Conservation (phyloP, 2,329 filamentous ascomycete genomes). For the Xylaria sp. region DNA sequence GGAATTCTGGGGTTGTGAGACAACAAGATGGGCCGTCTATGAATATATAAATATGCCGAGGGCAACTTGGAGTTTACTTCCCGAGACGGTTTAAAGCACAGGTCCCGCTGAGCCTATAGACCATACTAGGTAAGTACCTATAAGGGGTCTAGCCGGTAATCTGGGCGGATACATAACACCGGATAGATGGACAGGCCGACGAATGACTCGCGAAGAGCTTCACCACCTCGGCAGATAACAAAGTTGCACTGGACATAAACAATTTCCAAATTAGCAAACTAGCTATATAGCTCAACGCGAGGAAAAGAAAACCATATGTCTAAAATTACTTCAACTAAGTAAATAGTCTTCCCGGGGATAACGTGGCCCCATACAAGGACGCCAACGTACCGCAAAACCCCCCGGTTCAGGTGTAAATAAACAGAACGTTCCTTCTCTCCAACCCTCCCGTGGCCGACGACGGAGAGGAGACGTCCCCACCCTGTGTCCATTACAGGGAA, state of each 20-base stretch:
- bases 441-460: slow-evolving; percentile 26
- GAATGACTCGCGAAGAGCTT: background rate
- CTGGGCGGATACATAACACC: background rate
- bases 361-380: background rate
- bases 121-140: background rate
- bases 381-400: background rate
- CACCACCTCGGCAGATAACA: too few species aligned
- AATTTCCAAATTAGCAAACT: background rate
- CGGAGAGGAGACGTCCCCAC: slow-evolving; percentile 28
- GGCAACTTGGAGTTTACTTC: background rate
- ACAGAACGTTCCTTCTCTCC: background rate
- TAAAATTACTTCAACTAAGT: background rate
- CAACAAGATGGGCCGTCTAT: background rate
- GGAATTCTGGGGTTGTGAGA: background rate
- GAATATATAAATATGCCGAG: background rate
- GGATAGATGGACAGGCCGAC: background rate
- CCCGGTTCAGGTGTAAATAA: background rate
- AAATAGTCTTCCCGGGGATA: background rate
- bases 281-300: background rate
- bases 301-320: background rate
- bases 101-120: background rate
- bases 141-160: too few species aligned
- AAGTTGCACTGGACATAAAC: too few species aligned
- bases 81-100: background rate
- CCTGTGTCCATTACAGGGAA: background rate